Conservation (phyloP, 495 filamentous ascomycete genomes). For the Pseudotulostoma volvatum region DNA sequence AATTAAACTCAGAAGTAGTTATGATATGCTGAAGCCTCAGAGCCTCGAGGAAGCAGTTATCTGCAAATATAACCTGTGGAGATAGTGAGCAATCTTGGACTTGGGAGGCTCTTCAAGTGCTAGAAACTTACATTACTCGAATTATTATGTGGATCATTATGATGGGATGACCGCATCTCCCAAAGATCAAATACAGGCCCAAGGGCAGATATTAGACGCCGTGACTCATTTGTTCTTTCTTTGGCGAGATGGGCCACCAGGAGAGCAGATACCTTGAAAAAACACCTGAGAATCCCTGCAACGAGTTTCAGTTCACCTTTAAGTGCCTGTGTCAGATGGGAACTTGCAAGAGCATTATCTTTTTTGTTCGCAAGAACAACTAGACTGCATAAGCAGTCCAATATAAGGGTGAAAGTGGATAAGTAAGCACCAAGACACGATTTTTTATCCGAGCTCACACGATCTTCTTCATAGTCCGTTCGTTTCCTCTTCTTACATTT, state of each 20-base stretch:
- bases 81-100: background rate
- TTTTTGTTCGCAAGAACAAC: constrained; percentile 15
- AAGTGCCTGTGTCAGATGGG: constrained; percentile 36
- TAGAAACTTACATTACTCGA: constrained; percentile 24
- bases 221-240: constrained; percentile 23
- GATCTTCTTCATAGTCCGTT: constrained; percentile 13
- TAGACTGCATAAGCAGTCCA: constrained; percentile 25
- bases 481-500: constrained; percentile 34
- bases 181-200: constrained; percentile 28
- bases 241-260: constrained; percentile 20
- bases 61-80: constrained; percentile 21
- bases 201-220: constrained; percentile 25
- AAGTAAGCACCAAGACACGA: constrained; percentile 18
- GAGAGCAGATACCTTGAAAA: constrained; percentile 21
- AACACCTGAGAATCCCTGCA: constrained; percentile 28
- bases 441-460: constrained; percentile 16
- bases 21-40: constrained; percentile 23
- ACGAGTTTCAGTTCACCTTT: constrained; percentile 30
- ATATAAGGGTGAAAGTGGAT: constrained; percentile 18
- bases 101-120: background rate
- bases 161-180: constrained; percentile 25
- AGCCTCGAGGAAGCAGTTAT: constrained; percentile 23
- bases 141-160: constrained; percentile 22
- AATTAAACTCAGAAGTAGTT: constrained; percentile 18
- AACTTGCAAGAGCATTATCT: constrained; percentile 25